Conservation (phyloP, 2,329 filamentous ascomycete species). For the Scedosporium apiospermum region DNA sequence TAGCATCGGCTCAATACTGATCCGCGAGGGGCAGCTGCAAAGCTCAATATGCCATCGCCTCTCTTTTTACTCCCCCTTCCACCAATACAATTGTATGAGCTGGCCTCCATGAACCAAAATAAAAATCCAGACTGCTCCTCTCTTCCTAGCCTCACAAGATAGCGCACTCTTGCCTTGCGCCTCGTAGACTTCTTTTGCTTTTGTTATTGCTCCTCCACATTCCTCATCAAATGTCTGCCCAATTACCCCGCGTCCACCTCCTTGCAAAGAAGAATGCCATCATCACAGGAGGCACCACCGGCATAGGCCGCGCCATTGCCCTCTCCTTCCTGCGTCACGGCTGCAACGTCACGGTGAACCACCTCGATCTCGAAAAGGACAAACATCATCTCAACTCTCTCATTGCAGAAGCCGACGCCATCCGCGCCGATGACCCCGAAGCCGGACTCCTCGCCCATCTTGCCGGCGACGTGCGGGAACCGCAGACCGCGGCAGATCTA, state of each 20-base stretch:
- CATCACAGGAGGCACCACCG: constrained; percentile 79
- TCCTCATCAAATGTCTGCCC: neutral
- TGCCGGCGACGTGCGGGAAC: constrained; percentile 67
- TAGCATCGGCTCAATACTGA: neutral
- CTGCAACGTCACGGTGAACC: constrained; percentile 71
- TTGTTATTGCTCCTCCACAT: neutral
- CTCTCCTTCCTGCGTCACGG: constrained; percentile 71
- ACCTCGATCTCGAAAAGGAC: constrained; percentile 53
- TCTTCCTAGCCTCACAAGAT: too few species aligned
- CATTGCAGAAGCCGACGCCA: constrained; percentile 37
- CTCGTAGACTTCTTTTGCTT: neutral
- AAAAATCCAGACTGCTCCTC: too few species aligned
- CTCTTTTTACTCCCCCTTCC: neutral
- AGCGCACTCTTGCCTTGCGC: neutral
- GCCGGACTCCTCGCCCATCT: constrained; percentile 55
- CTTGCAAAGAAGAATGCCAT: constrained; percentile 69
- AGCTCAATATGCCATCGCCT: neutral
- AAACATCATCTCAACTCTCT: constrained; percentile 42
- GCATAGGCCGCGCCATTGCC: constrained; percentile 78
- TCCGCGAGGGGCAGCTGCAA: neutral
- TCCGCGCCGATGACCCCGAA: constrained; percentile 31
- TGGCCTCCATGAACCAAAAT: neutral
- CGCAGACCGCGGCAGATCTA: constrained; percentile 59
- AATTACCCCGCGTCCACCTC: constrained; percentile 40
- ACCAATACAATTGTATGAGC: neutral